Conservation (phyloP, 441 rosid species). For the Macaranga tanarius region DNA sequence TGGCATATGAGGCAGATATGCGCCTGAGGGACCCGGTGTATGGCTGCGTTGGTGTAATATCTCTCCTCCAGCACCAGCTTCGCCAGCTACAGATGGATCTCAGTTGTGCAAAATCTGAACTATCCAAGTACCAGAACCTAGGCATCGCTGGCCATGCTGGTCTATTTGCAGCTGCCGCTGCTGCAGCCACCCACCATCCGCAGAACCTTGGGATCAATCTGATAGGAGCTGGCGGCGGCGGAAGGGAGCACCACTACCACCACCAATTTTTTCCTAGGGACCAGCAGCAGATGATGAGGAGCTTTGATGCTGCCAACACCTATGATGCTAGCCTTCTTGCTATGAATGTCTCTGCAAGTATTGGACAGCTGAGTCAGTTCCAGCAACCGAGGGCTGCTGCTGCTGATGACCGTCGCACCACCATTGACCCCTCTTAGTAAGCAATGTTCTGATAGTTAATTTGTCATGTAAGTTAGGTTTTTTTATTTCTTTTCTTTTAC, state of each 20-base stretch:
- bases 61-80: slow-evolving; percentile 71
- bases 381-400: slow-evolving; percentile 72
- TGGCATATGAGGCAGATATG: slow-evolving; percentile 77
- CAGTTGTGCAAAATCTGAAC: slow-evolving; percentile 84
- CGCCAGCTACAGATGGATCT: slow-evolving; percentile 81
- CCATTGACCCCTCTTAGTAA: slow-evolving; percentile 70
- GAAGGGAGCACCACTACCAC: slow-evolving; percentile 49
- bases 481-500: background rate
- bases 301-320: slow-evolving; percentile 50
- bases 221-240: slow-evolving; percentile 38
- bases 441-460: background rate
- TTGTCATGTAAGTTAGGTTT: background rate
- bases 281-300: slow-evolving; percentile 60
- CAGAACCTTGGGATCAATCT: slow-evolving; percentile 60
- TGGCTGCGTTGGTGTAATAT: slow-evolving; percentile 74
- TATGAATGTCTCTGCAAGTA: slow-evolving; percentile 51
- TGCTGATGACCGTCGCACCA: slow-evolving; percentile 71
- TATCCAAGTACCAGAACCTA: slow-evolving; percentile 80
- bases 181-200: slow-evolving; percentile 38
- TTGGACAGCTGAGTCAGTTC: slow-evolving; percentile 73
- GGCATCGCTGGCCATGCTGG: slow-evolving; percentile 55
- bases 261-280: slow-evolving; percentile 78
- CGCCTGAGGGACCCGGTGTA: slow-evolving; percentile 73
- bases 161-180: slow-evolving; percentile 62
- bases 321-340: slow-evolving; percentile 65